Evolutionary conservation across 805 yeast species (phyloP), one percentile per base, ranked within the genome.

Genomic region (Yarrowia yakushimensis): DNA sequence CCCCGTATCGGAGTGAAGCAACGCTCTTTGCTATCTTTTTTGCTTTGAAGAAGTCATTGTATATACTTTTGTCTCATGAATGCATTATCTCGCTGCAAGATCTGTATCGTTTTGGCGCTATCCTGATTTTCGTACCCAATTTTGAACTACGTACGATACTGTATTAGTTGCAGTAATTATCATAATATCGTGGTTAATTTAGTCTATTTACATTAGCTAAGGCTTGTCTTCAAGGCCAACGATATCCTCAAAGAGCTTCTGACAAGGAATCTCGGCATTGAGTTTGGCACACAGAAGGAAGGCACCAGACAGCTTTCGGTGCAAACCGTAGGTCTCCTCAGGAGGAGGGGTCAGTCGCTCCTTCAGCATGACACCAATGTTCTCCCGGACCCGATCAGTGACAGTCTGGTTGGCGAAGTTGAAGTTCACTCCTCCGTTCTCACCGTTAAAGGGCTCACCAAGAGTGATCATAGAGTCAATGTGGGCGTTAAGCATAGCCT

Each of bases 291-390:
- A 93, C 62, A 94, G 78, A 65, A 94, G 78, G 71, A 88, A 94
- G 1, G 94, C 96, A 11, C 99, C 99, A 71, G 96, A 88, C 70
- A 94, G 84, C 71, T 94, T 94, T 69, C 99, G 81, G 75, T 94
- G 99, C 68, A 94, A 78, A n/a, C 96, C 88, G 73, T 94, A 94
- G 0, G 99, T 94, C 74, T 94, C 99, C 70, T 94, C 98, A 1
- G 99, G 99, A 13, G 99, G 99, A 3, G 99, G 97, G 3, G 97
- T 84, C 65, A 94, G 78, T 68, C 99, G 83, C 74, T 94, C 97
- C 65, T 86, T 83, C 65, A 94, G 79, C 99, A 94, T 94, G 61
- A 92, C 76, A 1, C 90, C 85, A 67, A 94, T 90, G 69, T 92
- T 91, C 2, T 83, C 86, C 67, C 96, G 82, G 22, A 94, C 97